Percentiles rank a stretch among this genome's conserved stretches.
These are phyloP conservation scores for Elsinoe ampelina DNA, from an alignment of 2,329 filamentous ascomycete species.

Conservation along the genomic window DNA sequence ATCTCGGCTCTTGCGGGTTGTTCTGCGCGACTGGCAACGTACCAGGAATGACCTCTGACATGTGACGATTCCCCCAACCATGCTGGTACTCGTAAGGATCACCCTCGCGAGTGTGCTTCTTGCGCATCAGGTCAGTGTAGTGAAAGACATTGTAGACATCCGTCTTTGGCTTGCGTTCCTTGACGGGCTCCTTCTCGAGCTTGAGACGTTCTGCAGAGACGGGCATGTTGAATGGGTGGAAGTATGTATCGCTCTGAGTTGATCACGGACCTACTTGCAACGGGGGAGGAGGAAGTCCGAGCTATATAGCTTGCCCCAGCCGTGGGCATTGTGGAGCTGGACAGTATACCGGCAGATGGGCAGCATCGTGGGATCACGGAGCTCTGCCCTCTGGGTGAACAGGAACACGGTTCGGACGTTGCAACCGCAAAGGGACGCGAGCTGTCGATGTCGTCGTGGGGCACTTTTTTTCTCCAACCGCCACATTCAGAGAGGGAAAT, in stretches of 20 bases:
- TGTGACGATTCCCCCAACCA: conserved; percentile 32
- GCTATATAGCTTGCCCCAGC: conserved; percentile 3
- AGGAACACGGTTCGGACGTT: conserved; percentile 6
- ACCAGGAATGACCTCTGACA: conserved; percentile 35
- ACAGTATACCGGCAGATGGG: conserved; percentile 1
- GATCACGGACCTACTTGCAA: neutral
- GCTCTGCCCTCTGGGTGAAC: neutral
- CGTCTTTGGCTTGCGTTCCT: conserved; percentile 26
- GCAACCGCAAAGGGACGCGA: neutral
- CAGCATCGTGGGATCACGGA: neutral
- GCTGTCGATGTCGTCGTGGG: neutral
- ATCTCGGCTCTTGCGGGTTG: conserved; percentile 34
- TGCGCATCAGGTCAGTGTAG: conserved; percentile 30
- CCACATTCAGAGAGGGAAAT: neutral
- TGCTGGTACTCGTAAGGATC: conserved; percentile 32
- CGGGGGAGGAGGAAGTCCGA: neutral
- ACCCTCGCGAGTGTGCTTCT: conserved; percentile 30
- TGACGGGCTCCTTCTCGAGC: conserved; percentile 12
- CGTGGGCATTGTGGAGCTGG: conserved; percentile 8
- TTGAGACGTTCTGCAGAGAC: conserved; percentile 9
- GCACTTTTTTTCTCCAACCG: neutral
- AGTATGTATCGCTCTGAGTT: neutral
- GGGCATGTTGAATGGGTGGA: conserved; percentile 8
- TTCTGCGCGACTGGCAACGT: conserved; percentile 36
- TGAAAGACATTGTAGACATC: conserved; percentile 31